Base-by-base conservation (phyloP, 2,329 filamentous ascomycete species). In the Gremmenia infestans region DNA sequence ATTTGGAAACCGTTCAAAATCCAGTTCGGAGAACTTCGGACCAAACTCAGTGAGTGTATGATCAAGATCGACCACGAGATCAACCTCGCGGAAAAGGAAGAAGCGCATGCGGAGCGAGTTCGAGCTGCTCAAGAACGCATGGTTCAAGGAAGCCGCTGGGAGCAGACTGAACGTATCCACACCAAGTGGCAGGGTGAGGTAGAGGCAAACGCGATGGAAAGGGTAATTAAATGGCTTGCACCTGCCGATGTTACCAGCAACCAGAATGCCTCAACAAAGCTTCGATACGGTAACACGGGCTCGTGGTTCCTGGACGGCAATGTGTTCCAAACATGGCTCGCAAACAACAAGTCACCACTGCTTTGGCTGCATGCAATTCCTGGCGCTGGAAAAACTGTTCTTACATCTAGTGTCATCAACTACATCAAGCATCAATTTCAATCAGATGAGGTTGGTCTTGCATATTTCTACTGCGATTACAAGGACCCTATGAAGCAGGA, bases 341-440 rank as follows among this genome's bases (percentile, higher is more conserved):
- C n/a, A 15, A 12, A 39, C 37, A 17, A 39, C 37, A 39, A 39
- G 5, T 39, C 37, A n/a, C 37, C 37, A 39, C 12, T 39, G n/a
- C 47, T 56, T 14, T 56, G 54, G 54, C 43, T 56, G 3, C 36
- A 48, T 28, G 49, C 42, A 32, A 56, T 60, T n/a, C 76, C 75
- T 0, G 76, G 77, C 2, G 73, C 76, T 0, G 76, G 77, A 1
- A 81, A 80, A 61, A 79, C 76, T 0, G 75, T 78, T 4, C 50
- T 77, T 0, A 63, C 73, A 0, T 72, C 76, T 0, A 70, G 72
- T 8, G 69, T 76, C 0, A 61, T 79, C 0, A 68, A 79, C 2
- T 12, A 77, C 19, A 63, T 81, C 1, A 17, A 22, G 2, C 48
- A 28, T 1, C 39, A 25, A 3, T 70, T 67, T 42, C 12, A 55